Percentiles rank a stretch among this genome's conserved stretches.
These are phyloP conservation scores for Ogataea philodendri DNA, from an alignment of 805 yeast species.

Conservation along the genomic window DNA sequence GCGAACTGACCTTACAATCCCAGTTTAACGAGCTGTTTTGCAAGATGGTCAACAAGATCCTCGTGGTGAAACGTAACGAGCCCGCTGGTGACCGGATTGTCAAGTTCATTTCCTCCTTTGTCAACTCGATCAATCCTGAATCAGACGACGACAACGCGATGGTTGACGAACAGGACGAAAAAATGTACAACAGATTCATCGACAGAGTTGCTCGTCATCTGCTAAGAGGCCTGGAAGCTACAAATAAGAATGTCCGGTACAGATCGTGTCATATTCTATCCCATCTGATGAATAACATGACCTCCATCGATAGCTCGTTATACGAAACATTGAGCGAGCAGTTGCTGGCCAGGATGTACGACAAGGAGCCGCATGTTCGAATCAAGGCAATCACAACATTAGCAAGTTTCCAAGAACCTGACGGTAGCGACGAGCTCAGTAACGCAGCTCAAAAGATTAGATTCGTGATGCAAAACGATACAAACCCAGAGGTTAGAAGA, in stretches of 20 bases:
- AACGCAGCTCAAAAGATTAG: conserved; percentile 48
- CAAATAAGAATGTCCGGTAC: conserved; percentile 72
- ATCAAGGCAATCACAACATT: conserved; percentile 81
- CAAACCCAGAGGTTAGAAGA: conserved; percentile 84
- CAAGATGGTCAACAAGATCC: conserved; percentile 57
- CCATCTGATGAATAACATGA: conserved; percentile 64
- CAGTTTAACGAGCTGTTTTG: conserved; percentile 61
- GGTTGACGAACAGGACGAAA: conserved; percentile 33
- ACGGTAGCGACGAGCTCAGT: conserved; percentile 40
- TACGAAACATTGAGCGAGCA: conserved; percentile 61
- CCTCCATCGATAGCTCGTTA: conserved; percentile 71
- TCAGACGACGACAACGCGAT: conserved; percentile 33
- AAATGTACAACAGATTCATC: conserved; percentile 49
- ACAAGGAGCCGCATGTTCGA: conserved; percentile 75
- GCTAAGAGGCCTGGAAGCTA: conserved; percentile 74
- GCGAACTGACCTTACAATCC: conserved; percentile 49
- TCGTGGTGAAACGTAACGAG: conserved; percentile 69
- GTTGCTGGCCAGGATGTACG: conserved; percentile 61
- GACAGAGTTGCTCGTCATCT: conserved; percentile 63
- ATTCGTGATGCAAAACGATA: conserved; percentile 67
- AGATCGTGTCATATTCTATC: conserved; percentile 77
- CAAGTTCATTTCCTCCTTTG: conserved; percentile 60
- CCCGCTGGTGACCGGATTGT: conserved; percentile 72
- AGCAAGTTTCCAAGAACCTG: conserved; percentile 68
- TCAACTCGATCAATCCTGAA: conserved; percentile 46